These are phyloP conservation scores for Paramecium bursaria DNA, from an alignment of 73 alveolate species.

Conservation along the genomic window DNA sequence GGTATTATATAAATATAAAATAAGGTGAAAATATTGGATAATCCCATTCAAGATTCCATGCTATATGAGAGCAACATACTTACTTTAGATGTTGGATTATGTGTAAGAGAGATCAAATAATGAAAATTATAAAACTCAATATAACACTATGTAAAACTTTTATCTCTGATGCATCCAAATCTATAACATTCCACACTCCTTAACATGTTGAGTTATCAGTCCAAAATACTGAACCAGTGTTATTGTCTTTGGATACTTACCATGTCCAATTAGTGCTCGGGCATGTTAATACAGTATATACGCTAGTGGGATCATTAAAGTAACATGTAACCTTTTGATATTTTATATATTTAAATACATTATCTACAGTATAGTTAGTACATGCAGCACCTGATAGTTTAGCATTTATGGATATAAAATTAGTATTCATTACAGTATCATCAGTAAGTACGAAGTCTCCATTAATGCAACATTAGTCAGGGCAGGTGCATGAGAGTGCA, in stretches of 20 bases:
- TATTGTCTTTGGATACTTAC: conserved; percentile 22
- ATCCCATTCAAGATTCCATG: too few relatives aligned
- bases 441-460: conserved; percentile 10
- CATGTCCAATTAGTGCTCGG: conserved; percentile 13
- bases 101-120: too few relatives aligned
- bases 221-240: conserved; percentile 55
- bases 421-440: conserved; percentile 22
- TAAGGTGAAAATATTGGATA: too few relatives aligned
- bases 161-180: conserved; percentile 1
- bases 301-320: neutral
- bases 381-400: conserved; percentile 29
- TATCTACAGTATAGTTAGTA: conserved; percentile 23
- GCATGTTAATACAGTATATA: conserved; percentile 14
- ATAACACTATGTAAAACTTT: too few relatives aligned
- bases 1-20: too few relatives aligned
- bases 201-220: conserved; percentile 26
- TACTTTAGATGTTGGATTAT: too few relatives aligned
- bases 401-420: conserved; percentile 10
- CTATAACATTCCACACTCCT: conserved; percentile 39
- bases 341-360: neutral
- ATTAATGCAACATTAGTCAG: conserved; percentile 16
- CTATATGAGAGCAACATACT: too few relatives aligned
- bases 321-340: neutral
- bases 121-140: too few relatives aligned
- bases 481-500: conserved; percentile 46